Conservation (phyloP, 1,284 basidiomycete species). For the Xerocomus amazonicus region DNA sequence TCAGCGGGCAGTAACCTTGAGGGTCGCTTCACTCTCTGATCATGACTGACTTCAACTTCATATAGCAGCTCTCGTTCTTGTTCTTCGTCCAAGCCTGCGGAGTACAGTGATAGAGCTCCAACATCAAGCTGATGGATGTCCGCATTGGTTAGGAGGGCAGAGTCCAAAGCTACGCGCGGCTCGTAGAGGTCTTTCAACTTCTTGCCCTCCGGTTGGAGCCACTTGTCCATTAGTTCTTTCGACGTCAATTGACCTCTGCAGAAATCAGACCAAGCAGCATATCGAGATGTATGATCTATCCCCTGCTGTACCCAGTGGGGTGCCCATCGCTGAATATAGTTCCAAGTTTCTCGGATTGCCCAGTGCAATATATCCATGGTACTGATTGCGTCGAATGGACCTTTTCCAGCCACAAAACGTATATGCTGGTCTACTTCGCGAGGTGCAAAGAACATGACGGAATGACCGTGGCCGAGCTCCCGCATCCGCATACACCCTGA, state of each 20-base stretch:
- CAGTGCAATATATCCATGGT: background rate
- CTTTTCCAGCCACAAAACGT: conserved; percentile 24
- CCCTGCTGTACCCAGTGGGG: conserved; percentile 48
- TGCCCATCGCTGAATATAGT: conserved; percentile 33
- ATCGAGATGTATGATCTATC: conserved; percentile 35
- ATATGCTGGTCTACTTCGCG: conserved; percentile 41
- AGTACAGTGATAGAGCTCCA: conserved; percentile 16
- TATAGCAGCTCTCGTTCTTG: conserved; percentile 45
- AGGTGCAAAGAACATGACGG: conserved; percentile 48
- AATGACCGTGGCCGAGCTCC: conserved; percentile 44
- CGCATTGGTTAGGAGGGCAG: background rate
- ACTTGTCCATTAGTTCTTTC: conserved; percentile 20
- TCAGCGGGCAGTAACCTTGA: conserved; percentile 12
- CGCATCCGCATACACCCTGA: conserved; percentile 48
- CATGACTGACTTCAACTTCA: conserved; percentile 35
- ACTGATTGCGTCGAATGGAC: conserved; percentile 6
- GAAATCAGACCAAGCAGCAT: conserved; percentile 28
- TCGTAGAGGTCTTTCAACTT: conserved; percentile 37
- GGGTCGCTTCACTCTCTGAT: conserved; percentile 37
- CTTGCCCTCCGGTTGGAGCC: conserved; percentile 38
- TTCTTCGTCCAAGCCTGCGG: conserved; percentile 37
- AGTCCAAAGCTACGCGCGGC: background rate
- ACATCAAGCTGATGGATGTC: conserved; percentile 28
- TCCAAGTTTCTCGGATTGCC: background rate
- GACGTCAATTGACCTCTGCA: background rate